These are phyloP conservation scores for Apiospora sp. DNA, from an alignment of 2,329 filamentous ascomycete species.

Conservation along the genomic window DNA sequence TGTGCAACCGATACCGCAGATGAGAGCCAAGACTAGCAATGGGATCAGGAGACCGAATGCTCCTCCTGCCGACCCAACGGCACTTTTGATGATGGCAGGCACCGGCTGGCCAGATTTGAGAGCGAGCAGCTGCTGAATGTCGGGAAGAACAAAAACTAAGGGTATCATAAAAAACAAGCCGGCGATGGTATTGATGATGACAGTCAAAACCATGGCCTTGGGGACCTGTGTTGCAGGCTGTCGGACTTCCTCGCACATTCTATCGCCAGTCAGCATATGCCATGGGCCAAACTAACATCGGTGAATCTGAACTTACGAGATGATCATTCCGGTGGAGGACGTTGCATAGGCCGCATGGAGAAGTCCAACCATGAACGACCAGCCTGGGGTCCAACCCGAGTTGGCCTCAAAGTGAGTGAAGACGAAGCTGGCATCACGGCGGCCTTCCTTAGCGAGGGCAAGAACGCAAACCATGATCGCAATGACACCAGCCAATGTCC, in stretches of 20 bases:
- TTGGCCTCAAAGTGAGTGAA: constrained; percentile 73
- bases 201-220: constrained; percentile 74
- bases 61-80: constrained; percentile 66
- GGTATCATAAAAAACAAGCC: constrained; percentile 75
- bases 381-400: constrained; percentile 75
- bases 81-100: constrained; percentile 68
- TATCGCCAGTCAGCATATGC: constrained; percentile 38
- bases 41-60: constrained; percentile 70
- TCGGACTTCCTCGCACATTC: constrained; percentile 78
- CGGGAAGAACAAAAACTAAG: constrained; percentile 73
- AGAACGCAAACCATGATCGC: constrained; percentile 69
- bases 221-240: constrained; percentile 73
- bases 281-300: neutral
- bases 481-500: constrained; percentile 76
- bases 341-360: constrained; percentile 78
- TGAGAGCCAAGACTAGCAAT: constrained; percentile 69
- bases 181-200: constrained; percentile 71
- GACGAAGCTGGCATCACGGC: constrained; percentile 67
- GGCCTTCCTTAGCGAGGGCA: constrained; percentile 73
- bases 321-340: constrained; percentile 81
- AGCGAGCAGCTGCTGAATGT: constrained; percentile 61
- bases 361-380: constrained; percentile 77
- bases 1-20: constrained; percentile 75
- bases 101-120: constrained; percentile 68
- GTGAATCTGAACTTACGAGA: constrained; percentile 63